Conservation (phyloP, 2,329 filamentous ascomycete species). For the Sporothrix curviconia region DNA sequence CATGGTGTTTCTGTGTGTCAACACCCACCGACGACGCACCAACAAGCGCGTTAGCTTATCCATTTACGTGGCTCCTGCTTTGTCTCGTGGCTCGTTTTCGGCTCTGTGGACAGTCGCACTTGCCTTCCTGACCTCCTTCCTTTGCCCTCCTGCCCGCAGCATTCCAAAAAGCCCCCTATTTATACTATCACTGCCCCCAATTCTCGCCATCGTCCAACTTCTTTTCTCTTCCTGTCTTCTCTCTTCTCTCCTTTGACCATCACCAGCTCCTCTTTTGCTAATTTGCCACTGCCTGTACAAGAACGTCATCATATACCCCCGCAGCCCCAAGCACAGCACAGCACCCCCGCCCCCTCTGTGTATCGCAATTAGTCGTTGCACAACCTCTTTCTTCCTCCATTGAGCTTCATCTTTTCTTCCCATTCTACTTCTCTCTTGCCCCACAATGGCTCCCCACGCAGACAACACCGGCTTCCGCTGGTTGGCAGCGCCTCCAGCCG, state of each 20-base stretch:
- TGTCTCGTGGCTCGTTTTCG: background rate
- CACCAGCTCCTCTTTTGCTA: background rate
- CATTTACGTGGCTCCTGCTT: background rate
- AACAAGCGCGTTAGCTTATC: background rate
- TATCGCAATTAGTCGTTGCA: background rate
- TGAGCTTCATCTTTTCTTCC: background rate
- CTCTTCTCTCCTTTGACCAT: background rate
- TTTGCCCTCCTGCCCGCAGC: too few relatives aligned
- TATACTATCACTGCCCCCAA: background rate
- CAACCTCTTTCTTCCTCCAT: background rate
- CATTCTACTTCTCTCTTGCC: background rate
- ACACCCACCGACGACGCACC: constrained; percentile 1
- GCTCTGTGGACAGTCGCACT: background rate
- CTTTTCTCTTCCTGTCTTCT: background rate
- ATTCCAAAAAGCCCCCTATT: too few relatives aligned
- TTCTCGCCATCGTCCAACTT: background rate
- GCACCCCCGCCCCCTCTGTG: background rate
- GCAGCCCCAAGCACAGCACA: background rate
- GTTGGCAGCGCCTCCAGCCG: constrained; percentile 33
- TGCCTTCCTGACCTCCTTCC: background rate
- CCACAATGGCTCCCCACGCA: constrained; percentile 54
- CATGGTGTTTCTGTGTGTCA: constrained; percentile 10
- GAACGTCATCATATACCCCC: constrained; percentile 1
- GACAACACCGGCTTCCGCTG: constrained; percentile 32
- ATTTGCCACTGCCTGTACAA: background rate